Conservation (phyloP, 148 eudicot genomes). For the Simmondsia chinensis region DNA sequence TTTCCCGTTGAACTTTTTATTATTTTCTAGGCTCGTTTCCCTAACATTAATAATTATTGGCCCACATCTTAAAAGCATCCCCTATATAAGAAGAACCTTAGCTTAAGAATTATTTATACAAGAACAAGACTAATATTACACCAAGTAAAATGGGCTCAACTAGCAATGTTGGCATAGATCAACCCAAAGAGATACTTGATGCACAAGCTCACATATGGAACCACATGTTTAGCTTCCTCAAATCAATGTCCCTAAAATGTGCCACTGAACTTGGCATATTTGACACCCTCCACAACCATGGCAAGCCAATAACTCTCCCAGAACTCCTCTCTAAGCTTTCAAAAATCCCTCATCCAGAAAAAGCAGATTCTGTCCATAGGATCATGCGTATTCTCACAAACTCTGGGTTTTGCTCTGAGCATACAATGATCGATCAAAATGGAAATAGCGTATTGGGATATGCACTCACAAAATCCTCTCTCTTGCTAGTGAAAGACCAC, state of each 20-base stretch:
- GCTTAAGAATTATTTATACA: too few relatives aligned
- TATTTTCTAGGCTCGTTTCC: too few relatives aligned
- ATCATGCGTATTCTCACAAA: slow-evolving; percentile 20
- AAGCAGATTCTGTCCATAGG: slow-evolving; percentile 4
- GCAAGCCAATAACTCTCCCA: slow-evolving; percentile 15
- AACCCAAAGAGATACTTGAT: slow-evolving; percentile 9
- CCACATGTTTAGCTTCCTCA: slow-evolving; percentile 6
- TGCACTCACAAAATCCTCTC: slow-evolving; percentile 14
- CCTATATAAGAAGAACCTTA: too few relatives aligned
- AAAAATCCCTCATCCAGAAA: slow-evolving; percentile 10
- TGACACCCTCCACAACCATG: slow-evolving; percentile 18
- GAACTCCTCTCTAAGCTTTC: slow-evolving; percentile 7
- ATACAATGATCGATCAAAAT: too few relatives aligned
- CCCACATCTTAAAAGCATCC: too few relatives aligned
- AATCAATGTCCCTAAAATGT: slow-evolving; percentile 30
- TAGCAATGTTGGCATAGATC: not conserved
- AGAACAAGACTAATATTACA: too few relatives aligned
- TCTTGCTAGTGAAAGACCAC: slow-evolving; percentile 16
- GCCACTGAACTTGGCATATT: slow-evolving; percentile 22
- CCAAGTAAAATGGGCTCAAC: slow-evolving; percentile 4
- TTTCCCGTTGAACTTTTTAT: too few relatives aligned
- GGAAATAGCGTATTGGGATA: slow-evolving; percentile 3
- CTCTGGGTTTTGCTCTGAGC: slow-evolving; percentile 10
- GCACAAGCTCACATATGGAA: slow-evolving; percentile 25
- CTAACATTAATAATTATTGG: too few relatives aligned